Percentiles rank a stretch among this genome's conserved stretches.
Evolutionary conservation across 148 eudicot genomes (phyloP).

Genomic region (Rhododendron vialii): DNA sequence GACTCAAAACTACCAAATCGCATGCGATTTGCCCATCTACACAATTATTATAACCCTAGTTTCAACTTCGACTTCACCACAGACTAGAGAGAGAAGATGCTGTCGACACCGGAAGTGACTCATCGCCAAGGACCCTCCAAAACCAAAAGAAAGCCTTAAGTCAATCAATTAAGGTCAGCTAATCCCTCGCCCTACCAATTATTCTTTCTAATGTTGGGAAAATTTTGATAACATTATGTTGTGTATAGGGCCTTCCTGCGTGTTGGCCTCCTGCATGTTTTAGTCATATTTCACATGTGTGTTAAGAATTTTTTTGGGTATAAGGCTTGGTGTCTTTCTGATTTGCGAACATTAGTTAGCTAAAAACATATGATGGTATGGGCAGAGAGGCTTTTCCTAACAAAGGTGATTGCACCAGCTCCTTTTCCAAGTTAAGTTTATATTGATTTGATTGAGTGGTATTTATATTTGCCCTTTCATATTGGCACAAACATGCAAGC

Average conservation of each 20-base stretch:
- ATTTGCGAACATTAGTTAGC: neutral
- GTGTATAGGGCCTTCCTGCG: no score
- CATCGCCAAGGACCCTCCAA: neutral
- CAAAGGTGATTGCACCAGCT: slow-evolving; percentile 50
- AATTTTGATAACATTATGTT: no score
- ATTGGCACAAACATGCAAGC: neutral
- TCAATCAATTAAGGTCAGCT: no score
- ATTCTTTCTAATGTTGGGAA: no score
- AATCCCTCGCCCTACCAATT: no score
- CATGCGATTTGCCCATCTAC: neutral
- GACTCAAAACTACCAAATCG: neutral
- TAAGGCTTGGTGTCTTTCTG: neutral
- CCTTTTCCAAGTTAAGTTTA: neutral
- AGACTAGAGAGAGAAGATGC: slow-evolving; percentile 32
- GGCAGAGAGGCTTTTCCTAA: slow-evolving; percentile 93
- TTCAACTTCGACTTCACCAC: neutral
- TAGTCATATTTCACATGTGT: neutral
- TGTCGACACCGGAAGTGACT: slow-evolving; percentile 82
- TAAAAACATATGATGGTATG: slow-evolving; percentile 1
- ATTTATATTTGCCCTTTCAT: neutral
- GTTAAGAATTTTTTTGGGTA: neutral
- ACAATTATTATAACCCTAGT: neutral
- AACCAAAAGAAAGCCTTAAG: no score
- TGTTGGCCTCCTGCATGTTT: neutral
- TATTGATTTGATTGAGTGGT: neutral